Evolutionary conservation across 331 rosid genomes (phyloP), one percentile per base, ranked within the genome.

Genomic region (Quercus phellos): DNA sequence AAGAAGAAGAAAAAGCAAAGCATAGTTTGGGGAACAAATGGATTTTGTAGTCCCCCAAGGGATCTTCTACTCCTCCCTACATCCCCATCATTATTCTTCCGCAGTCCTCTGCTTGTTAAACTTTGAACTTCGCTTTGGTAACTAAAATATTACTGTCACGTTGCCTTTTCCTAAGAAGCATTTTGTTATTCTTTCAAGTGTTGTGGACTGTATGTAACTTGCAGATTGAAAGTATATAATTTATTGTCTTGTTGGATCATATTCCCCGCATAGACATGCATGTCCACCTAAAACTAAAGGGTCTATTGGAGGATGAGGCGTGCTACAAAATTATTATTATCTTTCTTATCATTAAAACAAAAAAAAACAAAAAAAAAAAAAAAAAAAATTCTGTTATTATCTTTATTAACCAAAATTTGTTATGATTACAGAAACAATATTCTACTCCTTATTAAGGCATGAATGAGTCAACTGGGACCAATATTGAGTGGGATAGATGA

Each of bases 11-110:
- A 74, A 79, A 85, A 84, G 89, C 85, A 88, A 84, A 88, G 68
- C 84, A 83, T 43, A 81, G 74, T 68, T 72, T 77, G 74, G 92
- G 88, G 92, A 92, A 89, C 94, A 89, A 78, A 73, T 42, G 95
- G 97, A 94, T 94, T 94, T 89, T 94, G 97, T 94, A 92, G 87
- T 88, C 78, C 81, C 86, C 94, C 98, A 85, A 94, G 92, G 96
- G 97, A 94, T 92, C 84, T 92, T 84, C 97, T 84, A 83, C 60
- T 79, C 86, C 85, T 77, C 79, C 89, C 83, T 89, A 84, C 86
- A 84, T 79, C 85, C 89, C 89, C 92, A 90, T 85, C 88, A 90
- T 89, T 86, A 91, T 86, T 91, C 93, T 75, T 79, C 85, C 54
- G 14, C 85, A 68, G 68, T 81, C 75, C 55, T 29, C 70, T 55